Evolutionary conservation across 306 rosid species (phyloP), one percentile per base, ranked within the genome.

Genomic region (Pyrus communis): DNA sequence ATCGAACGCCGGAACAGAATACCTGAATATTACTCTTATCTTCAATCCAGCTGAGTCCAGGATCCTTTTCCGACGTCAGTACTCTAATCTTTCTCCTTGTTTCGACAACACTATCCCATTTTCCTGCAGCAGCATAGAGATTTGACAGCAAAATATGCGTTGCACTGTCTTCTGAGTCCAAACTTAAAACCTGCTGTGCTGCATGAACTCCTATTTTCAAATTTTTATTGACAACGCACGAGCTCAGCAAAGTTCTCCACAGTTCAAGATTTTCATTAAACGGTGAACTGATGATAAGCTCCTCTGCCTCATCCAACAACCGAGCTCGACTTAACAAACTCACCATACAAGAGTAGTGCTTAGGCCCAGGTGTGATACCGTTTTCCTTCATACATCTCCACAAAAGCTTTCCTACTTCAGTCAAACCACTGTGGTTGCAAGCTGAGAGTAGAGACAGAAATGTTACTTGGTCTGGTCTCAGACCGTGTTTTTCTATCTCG

Each of bases 261-360:
- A 92, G 83, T 69, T 94, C 93, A 11, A 71, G 58, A 51, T 83
- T 84, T 71, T 90, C 88, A 31, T 60, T 25, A 75, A 77, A 86
- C 35, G 97, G 92, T 28, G 96, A 94, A 63, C 78, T 73, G 2
- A 30, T 61, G 77, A 94, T 92, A 67, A 89, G 80, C 54, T 85
- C 88, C 82, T 87, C 86, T 15, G 95, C 92, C 80, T 90, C 97
- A 58, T 90, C 89, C 5, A 92, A 63, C 45, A 89, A 78, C 17
- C 85, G 89, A 55, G 91, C 93, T 17, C 93, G 86, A 73, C 97
- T 85, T 77, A 92, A 80, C 87, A 92, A 78, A 71, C 89, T 83
- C 28, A 92, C 90, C 95, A 94, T 91, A 79, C 96, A 94, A 73
- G 96, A 92, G 82, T 89, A 90, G 86, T 90, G 96, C 86, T 92